phyloP scores from a whole-genome alignment of 805 yeast species.

The Lipomyces yamanashiensis region DNA sequence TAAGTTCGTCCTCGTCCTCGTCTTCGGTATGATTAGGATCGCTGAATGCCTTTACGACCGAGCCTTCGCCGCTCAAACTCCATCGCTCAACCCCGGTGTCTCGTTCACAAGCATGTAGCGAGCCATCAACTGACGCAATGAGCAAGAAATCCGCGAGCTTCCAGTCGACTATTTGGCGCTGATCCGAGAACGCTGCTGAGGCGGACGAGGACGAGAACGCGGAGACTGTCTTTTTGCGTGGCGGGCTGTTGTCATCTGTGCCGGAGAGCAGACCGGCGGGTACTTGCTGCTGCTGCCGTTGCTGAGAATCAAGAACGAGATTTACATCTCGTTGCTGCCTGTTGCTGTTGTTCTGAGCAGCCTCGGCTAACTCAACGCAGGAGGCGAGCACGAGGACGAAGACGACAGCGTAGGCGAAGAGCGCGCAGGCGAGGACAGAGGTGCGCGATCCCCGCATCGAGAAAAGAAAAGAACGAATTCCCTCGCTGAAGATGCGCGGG shows the following conservation, averaged over 20 bases:
- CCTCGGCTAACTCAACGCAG: constrained; percentile 8
- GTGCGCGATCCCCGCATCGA: constrained; percentile 27
- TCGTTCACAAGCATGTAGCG: constrained; percentile 78
- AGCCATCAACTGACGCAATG: constrained; percentile 85
- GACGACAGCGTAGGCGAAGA: constrained; percentile 6
- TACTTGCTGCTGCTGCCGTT: neutral
- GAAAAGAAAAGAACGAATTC: neutral
- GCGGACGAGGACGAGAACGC: constrained; percentile 7
- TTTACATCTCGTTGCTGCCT: constrained; percentile 13
- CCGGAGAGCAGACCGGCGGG: neutral
- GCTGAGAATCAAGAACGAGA: neutral
- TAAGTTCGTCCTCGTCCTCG: constrained; percentile 48
- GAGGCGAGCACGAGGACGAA: constrained; percentile 14
- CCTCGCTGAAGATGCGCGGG: neutral
- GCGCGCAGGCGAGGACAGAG: constrained; percentile 12
- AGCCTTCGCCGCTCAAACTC: constrained; percentile 70
- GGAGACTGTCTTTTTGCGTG: constrained; percentile 5
- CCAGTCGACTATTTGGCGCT: constrained; percentile 54
- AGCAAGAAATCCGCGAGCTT: constrained; percentile 62
- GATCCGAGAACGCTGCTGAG: neutral
- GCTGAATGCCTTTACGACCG: constrained; percentile 56
- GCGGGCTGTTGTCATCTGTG: constrained; percentile 4
- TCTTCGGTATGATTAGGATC: constrained; percentile 17
- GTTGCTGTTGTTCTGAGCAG: constrained; percentile 17
- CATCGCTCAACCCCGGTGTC: constrained; percentile 75